Evolutionary conservation across 371 early-diverging fungal genomes (phyloP).

Genomic region (Mucor sp.): DNA sequence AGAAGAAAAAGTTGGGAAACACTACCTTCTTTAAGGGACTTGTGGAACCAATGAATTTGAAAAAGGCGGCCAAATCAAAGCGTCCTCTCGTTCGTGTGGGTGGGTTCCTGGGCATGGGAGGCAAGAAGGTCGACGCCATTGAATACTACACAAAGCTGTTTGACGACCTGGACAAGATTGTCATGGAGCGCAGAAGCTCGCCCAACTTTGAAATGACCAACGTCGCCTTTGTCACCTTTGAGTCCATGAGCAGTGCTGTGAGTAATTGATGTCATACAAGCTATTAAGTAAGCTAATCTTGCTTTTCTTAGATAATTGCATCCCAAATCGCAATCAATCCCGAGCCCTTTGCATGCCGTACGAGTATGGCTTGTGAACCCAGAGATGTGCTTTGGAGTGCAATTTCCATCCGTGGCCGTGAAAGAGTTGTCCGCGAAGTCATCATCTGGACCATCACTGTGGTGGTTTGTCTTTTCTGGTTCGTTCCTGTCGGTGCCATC

Average conservation of each 20-base stretch:
- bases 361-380: conserved; percentile 71
- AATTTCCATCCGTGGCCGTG: conserved; percentile 53
- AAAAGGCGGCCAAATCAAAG: conserved; percentile 6
- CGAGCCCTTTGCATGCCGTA: conserved; percentile 71
- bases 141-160: conserved; percentile 47
- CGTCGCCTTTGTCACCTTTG: conserved; percentile 51
- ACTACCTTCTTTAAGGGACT: conserved; percentile 20
- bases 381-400: conserved; percentile 73
- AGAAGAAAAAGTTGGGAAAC: conserved; percentile 24
- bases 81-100: conserved; percentile 32
- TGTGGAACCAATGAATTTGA: conserved; percentile 8
- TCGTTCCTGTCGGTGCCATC: conserved; percentile 48
- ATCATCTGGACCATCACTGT: conserved; percentile 46
- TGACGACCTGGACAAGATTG: conserved; percentile 35
- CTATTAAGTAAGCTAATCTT: background rate
- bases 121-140: conserved; percentile 45
- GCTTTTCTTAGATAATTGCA: conserved; percentile 47
- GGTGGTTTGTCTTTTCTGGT: conserved; percentile 44
- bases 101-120: conserved; percentile 40
- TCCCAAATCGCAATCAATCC: conserved; percentile 61
- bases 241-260: conserved; percentile 46
- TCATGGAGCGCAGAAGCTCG: conserved; percentile 28
- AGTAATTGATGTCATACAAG: background rate
- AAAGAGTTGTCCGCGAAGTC: conserved; percentile 44
- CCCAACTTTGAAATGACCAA: conserved; percentile 38